A percentile compares a stretch with the other conserved stretches of the same genome.
phyloP scores from a whole-genome alignment of 768 basidiomycete genomes.

The Pulveroboletus ravenelii region DNA sequence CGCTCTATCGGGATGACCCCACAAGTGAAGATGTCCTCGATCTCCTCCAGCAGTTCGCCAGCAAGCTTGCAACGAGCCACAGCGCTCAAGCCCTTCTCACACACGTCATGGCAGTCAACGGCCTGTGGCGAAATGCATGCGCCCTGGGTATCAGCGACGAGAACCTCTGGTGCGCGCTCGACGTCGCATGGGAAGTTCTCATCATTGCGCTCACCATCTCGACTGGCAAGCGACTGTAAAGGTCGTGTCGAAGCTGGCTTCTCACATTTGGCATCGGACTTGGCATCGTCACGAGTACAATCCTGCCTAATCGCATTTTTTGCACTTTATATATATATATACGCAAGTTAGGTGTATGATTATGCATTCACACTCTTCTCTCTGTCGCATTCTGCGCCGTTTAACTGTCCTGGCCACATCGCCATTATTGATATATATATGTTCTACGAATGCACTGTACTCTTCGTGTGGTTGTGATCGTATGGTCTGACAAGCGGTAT shows the following conservation, averaged over 20 bases:
- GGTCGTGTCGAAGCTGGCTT: neutral
- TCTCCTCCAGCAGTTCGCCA: conserved; percentile 14
- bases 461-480: no score
- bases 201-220: conserved; percentile 36
- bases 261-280: conserved; percentile 6
- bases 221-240: conserved; percentile 16
- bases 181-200: conserved; percentile 48
- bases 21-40: conserved; percentile 8
- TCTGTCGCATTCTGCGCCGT: neutral
- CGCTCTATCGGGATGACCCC: conserved; percentile 24
- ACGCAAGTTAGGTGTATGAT: conserved; percentile 21
- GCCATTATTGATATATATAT: conserved; percentile 28
- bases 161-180: conserved; percentile 43
- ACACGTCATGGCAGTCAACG: conserved; percentile 36
- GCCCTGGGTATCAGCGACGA: conserved; percentile 47
- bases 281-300: conserved; percentile 6
- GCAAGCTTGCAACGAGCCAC: conserved; percentile 12
- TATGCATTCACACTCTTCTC: conserved; percentile 4
- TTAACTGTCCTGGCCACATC: neutral
- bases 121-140: conserved; percentile 49
- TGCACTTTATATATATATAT: neutral
- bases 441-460: conserved; percentile 9
- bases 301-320: conserved; percentile 6
- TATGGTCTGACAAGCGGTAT: no score
- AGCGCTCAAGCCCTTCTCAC: conserved; percentile 30